A percentile compares a stretch with the other conserved stretches of the same genome.
These are phyloP conservation scores for Marsdenia floribunda DNA, from an alignment of 257 asterid genomes.

Conservation along the genomic window DNA sequence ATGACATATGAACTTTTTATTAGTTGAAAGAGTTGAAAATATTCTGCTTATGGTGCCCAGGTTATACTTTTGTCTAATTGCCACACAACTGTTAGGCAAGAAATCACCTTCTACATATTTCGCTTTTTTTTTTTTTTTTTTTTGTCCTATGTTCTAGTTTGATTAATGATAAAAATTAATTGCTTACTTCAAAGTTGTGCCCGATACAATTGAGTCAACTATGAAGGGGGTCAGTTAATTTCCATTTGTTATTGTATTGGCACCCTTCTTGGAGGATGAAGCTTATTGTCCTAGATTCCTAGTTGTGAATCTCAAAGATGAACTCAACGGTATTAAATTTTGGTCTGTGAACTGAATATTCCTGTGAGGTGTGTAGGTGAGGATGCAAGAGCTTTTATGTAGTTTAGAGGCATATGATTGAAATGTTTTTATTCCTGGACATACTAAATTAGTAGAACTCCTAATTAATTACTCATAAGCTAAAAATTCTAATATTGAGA, in stretches of 20 bases:
- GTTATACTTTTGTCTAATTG: not conserved
- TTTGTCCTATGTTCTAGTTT: not conserved
- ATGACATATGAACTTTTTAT: not conserved
- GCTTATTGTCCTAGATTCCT: not conserved
- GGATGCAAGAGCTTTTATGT: too few relatives aligned
- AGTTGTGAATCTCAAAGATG: not conserved
- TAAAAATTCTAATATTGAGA: too few relatives aligned
- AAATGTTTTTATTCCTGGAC: too few relatives aligned
- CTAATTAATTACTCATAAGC: too few relatives aligned
- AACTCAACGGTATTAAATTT: not conserved
- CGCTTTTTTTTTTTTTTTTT: too few relatives aligned
- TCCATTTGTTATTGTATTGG: not conserved
- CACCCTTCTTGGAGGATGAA: not conserved
- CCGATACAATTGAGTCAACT: not conserved
- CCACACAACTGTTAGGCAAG: not conserved
- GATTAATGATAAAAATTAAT: not conserved
- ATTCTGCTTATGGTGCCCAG: not conserved
- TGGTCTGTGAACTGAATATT: not conserved
- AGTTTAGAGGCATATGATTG: too few relatives aligned
- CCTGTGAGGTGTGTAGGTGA: too few relatives aligned
- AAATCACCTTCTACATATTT: not conserved
- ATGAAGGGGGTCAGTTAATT: not conserved
- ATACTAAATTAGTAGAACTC: too few relatives aligned
- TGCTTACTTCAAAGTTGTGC: not conserved
- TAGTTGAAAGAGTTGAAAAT: not conserved